Percentiles rank a stretch among this genome's conserved stretches.
Conservation (phyloP, 148 eudicot species). For the Gaultheria prostrata region DNA sequence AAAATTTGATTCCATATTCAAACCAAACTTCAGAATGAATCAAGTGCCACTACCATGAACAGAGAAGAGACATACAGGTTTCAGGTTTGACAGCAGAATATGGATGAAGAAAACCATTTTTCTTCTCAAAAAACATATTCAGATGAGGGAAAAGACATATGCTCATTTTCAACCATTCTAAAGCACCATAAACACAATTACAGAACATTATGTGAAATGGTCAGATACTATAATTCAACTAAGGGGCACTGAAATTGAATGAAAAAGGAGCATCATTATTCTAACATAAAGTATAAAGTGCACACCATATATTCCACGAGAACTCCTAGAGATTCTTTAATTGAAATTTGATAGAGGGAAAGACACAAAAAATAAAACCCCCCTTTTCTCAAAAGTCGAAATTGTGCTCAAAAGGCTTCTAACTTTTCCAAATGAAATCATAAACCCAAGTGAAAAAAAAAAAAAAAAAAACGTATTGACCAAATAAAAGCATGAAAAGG, state of each 20-base stretch:
- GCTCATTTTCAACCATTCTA: background rate
- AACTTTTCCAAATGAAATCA: conserved; percentile 8
- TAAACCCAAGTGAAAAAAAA: background rate
- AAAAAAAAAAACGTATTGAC: background rate
- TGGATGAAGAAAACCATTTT: background rate
- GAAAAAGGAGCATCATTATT: background rate
- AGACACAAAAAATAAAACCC: background rate
- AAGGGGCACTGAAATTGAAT: background rate
- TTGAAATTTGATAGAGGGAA: background rate
- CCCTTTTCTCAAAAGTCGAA: background rate
- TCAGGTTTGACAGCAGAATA: background rate
- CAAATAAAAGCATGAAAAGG: background rate
- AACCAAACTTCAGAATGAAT: background rate
- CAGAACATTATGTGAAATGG: background rate
- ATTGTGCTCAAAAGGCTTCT: conserved; percentile 12
- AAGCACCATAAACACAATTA: background rate
- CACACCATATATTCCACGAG: background rate
- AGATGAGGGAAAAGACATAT: background rate
- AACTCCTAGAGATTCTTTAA: background rate
- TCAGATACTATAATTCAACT: background rate
- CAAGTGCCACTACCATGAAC: background rate
- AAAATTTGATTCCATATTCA: background rate
- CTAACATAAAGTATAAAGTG: background rate
- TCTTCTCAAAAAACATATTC: background rate
- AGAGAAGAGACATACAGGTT: background rate